Evolutionary conservation across 768 basidiomycete species (phyloP).

Genomic region (Lentinula detonsa): DNA sequence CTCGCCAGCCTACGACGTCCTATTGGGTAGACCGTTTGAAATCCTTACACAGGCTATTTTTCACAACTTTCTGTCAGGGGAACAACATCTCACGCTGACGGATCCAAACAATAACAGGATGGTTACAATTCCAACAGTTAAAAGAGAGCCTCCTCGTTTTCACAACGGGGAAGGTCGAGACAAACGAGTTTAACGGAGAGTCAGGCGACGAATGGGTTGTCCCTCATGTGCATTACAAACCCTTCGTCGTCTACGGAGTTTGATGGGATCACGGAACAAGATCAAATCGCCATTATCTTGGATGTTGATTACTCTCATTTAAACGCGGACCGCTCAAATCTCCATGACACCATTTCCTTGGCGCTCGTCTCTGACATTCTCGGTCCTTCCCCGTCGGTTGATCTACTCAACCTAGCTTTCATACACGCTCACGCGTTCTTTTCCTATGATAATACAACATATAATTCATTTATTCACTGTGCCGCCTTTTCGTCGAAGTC

Average conservation of each 20-base stretch:
- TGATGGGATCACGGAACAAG: slow-evolving; percentile 7
- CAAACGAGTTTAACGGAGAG: not conserved
- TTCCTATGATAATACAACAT: not conserved
- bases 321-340: not conserved
- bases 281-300: slow-evolving; percentile 5
- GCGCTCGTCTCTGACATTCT: not conserved
- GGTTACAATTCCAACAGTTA: slow-evolving; percentile 3
- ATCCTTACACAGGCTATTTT: too few relatives aligned
- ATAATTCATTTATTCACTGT: not conserved
- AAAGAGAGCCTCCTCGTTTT: not conserved
- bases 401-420: not conserved
- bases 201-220: not conserved
- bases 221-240: not conserved
- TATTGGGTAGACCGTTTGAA: too few relatives aligned
- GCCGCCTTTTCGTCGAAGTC: too few relatives aligned
- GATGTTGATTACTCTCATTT: not conserved
- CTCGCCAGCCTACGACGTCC: too few relatives aligned
- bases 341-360: not conserved
- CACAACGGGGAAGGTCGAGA: not conserved
- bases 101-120: too few relatives aligned
- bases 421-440: not conserved
- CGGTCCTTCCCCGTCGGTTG: not conserved
- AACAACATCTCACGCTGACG: too few relatives aligned
- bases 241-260: not conserved
- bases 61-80: too few relatives aligned